Evolutionary conservation across 805 yeast species (phyloP).

Genomic region (Lachancea kluyveri): DNA sequence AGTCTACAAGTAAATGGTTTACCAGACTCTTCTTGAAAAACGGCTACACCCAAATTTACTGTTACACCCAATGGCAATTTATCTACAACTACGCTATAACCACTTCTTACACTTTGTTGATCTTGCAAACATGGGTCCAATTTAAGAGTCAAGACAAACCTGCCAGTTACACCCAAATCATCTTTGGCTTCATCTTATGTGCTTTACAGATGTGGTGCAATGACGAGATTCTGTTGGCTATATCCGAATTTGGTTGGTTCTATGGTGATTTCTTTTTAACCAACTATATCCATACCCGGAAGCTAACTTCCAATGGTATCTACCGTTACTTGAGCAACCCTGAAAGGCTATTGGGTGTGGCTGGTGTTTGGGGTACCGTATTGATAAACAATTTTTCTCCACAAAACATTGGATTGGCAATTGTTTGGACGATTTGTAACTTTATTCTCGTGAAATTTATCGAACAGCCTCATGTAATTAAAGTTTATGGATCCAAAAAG

Average conservation of each 20-base stretch:
- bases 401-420: conserved; percentile 43
- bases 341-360: conserved; percentile 69
- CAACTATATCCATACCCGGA: conserved; percentile 39
- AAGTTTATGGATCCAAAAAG: conserved; percentile 61
- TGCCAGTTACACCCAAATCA: conserved; percentile 35
- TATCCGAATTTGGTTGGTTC: conserved; percentile 87
- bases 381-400: conserved; percentile 50
- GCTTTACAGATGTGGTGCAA: conserved; percentile 65
- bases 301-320: conserved; percentile 70
- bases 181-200: conserved; percentile 51
- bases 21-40: conserved; percentile 59
- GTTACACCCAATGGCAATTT: conserved; percentile 69
- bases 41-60: conserved; percentile 57
- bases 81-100: conserved; percentile 48
- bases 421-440: conserved; percentile 62
- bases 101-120: conserved; percentile 51
- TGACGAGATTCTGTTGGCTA: conserved; percentile 57
- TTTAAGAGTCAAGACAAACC: conserved; percentile 19
- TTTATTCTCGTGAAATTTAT: conserved; percentile 64
- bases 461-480: conserved; percentile 73
- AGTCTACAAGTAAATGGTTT: conserved; percentile 55
- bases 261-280: conserved; percentile 79
- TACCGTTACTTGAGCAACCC: conserved; percentile 80
- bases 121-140: conserved; percentile 33
- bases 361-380: conserved; percentile 72